Evolutionary conservation across 257 asterid genomes (phyloP), one percentile per base, ranked within the genome.

Genomic region (Solanum tarijense): DNA sequence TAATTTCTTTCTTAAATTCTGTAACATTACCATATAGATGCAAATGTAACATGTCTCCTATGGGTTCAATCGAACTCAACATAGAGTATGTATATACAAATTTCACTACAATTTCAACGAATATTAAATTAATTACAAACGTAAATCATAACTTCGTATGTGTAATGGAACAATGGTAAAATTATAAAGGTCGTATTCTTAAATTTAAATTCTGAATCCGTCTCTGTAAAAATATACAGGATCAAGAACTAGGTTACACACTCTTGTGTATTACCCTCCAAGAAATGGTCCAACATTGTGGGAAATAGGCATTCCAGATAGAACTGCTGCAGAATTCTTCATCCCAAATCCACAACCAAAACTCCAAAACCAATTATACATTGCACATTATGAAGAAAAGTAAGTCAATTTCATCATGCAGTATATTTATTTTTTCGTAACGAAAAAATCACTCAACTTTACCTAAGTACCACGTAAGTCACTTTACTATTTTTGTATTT

Each of bases 301-400:
- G 98, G 98, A 94, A 89, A 94, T 95, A 12, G 98, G 98, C 27
- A 34, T 91, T 69, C 94, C 98, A 3, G 96, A 94, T 66, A 93
- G 96, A 5, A 85, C 92, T 5, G 96, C 98, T 39, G 92, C 91
- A 2, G 98, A 95, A 88, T 95, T 93, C 72, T 94, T 90, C 87
- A 89, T 95, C 21, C 98, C 98, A 0, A 85, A 87, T 76, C 90
- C 93, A 3, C 83, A 76, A 83, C 89, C 92, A 18, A 14, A 5
- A 13, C 88, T 88, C 87, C 87, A 90, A 76, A 87, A 82, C 65
- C 94, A 94, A 31, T 39, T 36, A 0, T 92, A 87, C 75, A 11
- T 29, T 31, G 12, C 66, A 34, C 68, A 21, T 58, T 29, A 81
- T 27, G 35, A 60, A 46, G 69, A 48, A 82, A 82, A 48, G 86